Conservation (phyloP, 176 grass and related monocot species). For the Avena eriantha region DNA sequence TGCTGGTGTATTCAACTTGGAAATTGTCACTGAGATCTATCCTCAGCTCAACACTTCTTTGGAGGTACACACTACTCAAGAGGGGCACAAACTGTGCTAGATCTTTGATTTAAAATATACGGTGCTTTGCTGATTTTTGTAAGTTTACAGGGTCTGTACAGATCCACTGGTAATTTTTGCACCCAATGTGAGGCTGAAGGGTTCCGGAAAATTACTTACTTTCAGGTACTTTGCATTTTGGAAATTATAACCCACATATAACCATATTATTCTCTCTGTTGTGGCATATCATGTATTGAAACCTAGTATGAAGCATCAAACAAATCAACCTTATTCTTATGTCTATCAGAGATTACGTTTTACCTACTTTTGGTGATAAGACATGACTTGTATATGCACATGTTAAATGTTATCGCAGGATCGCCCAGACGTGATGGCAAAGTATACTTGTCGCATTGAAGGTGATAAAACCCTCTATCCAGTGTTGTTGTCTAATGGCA, state of each 20-base stretch:
- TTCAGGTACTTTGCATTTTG: slow-evolving; percentile 63
- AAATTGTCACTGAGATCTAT: slow-evolving; percentile 92
- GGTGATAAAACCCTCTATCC: slow-evolving; percentile 90
- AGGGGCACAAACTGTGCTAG: background rate
- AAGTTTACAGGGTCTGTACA: slow-evolving; percentile 81
- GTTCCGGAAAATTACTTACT: slow-evolving; percentile 97
- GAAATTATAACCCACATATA: slow-evolving; percentile 32
- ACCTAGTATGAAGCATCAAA: background rate
- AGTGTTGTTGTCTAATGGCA: slow-evolving; percentile 96
- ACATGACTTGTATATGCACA: slow-evolving; percentile 40
- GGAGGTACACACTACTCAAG: slow-evolving; percentile 72
- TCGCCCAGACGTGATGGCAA: slow-evolving; percentile 97
- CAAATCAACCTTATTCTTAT: slow-evolving; percentile 3
- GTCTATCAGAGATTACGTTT: background rate
- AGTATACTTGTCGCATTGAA: slow-evolving; percentile 92
- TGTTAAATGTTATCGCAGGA: slow-evolving; percentile 62
- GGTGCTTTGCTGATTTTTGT: slow-evolving; percentile 35
- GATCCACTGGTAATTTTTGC: slow-evolving; percentile 90
- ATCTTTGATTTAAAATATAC: slow-evolving; percentile 4
- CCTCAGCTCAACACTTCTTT: slow-evolving; percentile 97
- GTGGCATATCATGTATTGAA: slow-evolving; percentile 13
- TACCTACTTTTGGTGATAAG: slow-evolving; percentile 14
- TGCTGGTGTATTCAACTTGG: slow-evolving; percentile 69
- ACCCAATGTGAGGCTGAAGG: slow-evolving; percentile 99
- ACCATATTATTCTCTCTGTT: slow-evolving; percentile 5